These are phyloP conservation scores for Flueggea neowawraea DNA, from an alignment of 441 rosid genomes.

Conservation along the genomic window DNA sequence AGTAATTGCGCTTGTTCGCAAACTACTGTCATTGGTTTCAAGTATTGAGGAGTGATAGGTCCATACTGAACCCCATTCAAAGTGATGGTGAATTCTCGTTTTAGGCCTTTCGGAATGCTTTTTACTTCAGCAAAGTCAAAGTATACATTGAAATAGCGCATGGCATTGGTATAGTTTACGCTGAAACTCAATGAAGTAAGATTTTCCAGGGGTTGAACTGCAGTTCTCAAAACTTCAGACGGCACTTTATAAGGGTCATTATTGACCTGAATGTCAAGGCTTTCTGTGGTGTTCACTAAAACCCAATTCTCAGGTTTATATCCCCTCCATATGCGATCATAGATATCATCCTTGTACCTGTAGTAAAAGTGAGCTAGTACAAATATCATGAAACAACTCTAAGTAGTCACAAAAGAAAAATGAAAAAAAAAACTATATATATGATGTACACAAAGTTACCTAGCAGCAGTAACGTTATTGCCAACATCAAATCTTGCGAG, in stretches of 20 bases:
- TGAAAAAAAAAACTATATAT: too few species aligned
- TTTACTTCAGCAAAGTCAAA: constrained; percentile 21
- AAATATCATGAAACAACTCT: too few species aligned
- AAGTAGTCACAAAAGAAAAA: background rate
- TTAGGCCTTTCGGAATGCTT: background rate
- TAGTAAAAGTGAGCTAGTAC: too few species aligned
- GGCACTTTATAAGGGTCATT: background rate
- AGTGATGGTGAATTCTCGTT: constrained; percentile 8
- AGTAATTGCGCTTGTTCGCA: background rate
- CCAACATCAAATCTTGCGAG: background rate
- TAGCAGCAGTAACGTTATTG: background rate
- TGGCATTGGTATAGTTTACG: fast-evolving
- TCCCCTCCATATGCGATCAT: background rate
- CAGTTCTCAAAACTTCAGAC: constrained; percentile 1
- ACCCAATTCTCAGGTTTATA: background rate
- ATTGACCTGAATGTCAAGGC: background rate
- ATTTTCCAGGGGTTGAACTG: background rate
- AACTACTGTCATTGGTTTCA: constrained; percentile 2
- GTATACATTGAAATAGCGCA: background rate
- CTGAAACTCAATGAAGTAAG: background rate
- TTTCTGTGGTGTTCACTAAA: background rate
- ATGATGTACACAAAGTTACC: background rate
- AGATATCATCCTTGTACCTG: constrained; percentile 12
- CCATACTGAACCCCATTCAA: background rate
- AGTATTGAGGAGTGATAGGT: constrained; percentile 11